Base-by-base conservation (phyloP, 2,329 filamentous ascomycete genomes). In the Cucurbitaria berberidis region DNA sequence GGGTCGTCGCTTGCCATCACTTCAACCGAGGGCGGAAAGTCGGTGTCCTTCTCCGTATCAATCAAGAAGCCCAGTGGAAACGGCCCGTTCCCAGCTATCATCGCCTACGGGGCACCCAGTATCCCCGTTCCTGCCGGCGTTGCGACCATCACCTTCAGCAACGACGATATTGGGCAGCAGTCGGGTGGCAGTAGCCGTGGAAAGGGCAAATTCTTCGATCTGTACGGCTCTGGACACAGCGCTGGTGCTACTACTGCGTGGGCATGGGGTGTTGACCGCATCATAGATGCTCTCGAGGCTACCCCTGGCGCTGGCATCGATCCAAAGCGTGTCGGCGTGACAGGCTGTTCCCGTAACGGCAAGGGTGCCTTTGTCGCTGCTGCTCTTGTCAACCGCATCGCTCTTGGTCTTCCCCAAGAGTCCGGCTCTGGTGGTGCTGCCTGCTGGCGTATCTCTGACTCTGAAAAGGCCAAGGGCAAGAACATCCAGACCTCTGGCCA, bases 361-460 rank as follows among this genome's bases (percentile, higher is more conserved):
- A 87, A 87, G 74, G 85, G 85, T 11, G 84, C 85, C 26, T 80
- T 87, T 57, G 76, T 87, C n/a, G 82, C 81, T 4, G 84, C 84
- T 15, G 84, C 85, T 2, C 76, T 87, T 19, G 83, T 84, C 53
- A 67, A 77, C 48, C 83, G 85, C 36, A 84, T 87, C 53, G 83
- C 82, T 16, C 78, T 88, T 29, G 85, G 83, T 13, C 78, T 88
- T 30, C 84, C 85, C 0, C 84, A 87, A 68, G 84, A 87, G 73
- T 85, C 83, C 6, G 85, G 85, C 18, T 81, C 84, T 0, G 85
- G 85, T 48, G 85, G 84, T 35, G 79, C 84, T 18, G 84, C 83
- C 15, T 86, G 84, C 76, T 87, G 84, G 84, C 81, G 84, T 53
- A 68, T 74, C 41, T 73, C 71, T 24, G 72, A 74, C 54, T 69